phyloP scores from a whole-genome alignment of 2,329 filamentous ascomycete genomes.

The Daldinia sp. region DNA sequence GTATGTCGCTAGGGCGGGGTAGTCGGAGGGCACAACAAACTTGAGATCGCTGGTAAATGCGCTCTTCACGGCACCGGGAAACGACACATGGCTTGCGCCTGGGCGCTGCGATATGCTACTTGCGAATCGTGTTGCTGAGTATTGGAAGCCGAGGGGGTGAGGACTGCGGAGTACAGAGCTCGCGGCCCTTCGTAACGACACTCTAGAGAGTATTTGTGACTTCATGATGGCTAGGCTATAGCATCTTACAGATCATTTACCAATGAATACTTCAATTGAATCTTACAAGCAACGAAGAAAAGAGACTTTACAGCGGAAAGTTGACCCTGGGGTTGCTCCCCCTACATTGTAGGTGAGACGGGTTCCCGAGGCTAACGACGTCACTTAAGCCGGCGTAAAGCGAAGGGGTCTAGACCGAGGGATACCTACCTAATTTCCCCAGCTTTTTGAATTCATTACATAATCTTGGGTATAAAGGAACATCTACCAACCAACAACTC shows the following conservation, averaged over 20 bases:
- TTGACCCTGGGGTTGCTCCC: constrained; percentile 7
- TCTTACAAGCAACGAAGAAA: not conserved
- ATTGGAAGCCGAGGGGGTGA: constrained; percentile 23
- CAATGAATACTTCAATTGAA: not conserved
- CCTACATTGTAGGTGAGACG: constrained; percentile 30
- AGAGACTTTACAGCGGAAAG: not conserved
- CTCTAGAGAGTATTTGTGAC: constrained; percentile 34
- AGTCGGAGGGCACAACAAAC: constrained; percentile 77
- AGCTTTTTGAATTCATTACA: constrained; percentile 16
- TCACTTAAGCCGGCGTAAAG: constrained; percentile 46
- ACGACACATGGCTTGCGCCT: constrained; percentile 68
- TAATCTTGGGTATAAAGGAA: constrained; percentile 1
- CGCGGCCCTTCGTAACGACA: constrained; percentile 36
- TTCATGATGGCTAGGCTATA: constrained; percentile 39
- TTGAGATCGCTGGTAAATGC: constrained; percentile 83
- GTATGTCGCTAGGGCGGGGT: constrained; percentile 86
- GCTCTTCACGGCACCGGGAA: constrained; percentile 94
- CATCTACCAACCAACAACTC: not conserved
- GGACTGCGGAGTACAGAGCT: constrained; percentile 31
- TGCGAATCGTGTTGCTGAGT: constrained; percentile 48
- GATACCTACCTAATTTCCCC: constrained; percentile 4
- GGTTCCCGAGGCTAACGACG: constrained; percentile 39
- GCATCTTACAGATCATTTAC: constrained; percentile 1
- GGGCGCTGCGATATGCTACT: constrained; percentile 65
- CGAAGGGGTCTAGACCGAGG: constrained; percentile 37